These are phyloP conservation scores for Kalaharituber pfeilii DNA, from an alignment of 2,329 filamentous ascomycete species.

Conservation along the genomic window DNA sequence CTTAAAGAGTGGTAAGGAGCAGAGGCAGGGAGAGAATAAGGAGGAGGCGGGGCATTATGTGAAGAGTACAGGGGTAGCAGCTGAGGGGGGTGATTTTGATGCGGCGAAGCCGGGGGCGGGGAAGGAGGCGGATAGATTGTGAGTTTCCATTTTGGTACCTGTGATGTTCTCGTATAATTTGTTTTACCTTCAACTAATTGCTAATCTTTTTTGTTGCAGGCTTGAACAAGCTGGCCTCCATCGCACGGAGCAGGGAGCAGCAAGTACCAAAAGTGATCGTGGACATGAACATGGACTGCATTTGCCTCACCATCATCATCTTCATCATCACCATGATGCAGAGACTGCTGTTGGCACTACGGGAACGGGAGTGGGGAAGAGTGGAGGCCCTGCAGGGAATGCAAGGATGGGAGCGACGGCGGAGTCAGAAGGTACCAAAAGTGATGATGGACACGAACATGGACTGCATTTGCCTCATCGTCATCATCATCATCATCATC, in stretches of 20 bases:
- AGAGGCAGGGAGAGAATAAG: constrained; percentile 3
- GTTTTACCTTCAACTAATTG: not conserved
- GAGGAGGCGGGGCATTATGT: constrained; percentile 40
- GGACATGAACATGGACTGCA: not conserved
- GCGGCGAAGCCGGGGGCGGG: constrained; percentile 46
- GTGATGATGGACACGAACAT: not conserved
- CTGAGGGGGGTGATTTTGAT: constrained; percentile 53
- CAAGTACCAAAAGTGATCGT: not conserved
- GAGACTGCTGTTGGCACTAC: too few species aligned
- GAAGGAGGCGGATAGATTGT: constrained; percentile 38
- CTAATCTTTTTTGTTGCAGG: too few species aligned
- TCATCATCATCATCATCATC: not conserved
- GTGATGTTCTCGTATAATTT: not conserved
- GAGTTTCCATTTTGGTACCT: not conserved
- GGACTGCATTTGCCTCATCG: not conserved
- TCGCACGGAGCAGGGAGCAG: not conserved
- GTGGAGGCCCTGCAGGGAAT: not conserved
- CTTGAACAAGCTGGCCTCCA: not conserved
- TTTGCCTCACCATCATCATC: not conserved
- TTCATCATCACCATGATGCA: too few species aligned
- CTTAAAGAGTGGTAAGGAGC: not conserved
- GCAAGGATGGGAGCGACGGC: not conserved
- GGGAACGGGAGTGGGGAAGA: not conserved
- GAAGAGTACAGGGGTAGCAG: constrained; percentile 40
- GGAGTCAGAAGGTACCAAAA: not conserved